Evolutionary conservation across 352 stramenopile species (phyloP), one percentile per base, ranked within the genome.

Genomic region (Phytophthora europaea): DNA sequence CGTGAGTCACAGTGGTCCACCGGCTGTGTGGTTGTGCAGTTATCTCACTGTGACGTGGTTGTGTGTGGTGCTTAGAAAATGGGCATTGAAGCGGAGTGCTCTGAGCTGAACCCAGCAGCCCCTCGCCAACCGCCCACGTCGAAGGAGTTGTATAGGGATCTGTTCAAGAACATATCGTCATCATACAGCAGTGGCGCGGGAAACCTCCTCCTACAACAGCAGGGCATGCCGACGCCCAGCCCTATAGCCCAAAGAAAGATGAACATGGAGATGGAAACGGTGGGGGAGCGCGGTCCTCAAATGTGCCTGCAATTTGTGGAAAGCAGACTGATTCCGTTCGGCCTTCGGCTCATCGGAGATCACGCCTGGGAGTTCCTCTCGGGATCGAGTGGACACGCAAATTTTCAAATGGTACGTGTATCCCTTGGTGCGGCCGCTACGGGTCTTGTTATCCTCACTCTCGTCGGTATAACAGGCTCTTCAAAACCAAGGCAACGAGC

Each of bases 301-400:
- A 86, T 89, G 76, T 81, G 70, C 31, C 73, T 89, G 47, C 78
- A 88, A 43, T 76, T 89, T 61, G 64, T 82, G 12, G 82, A 89
- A 61, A 87, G 73, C 51, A 66, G 64, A 10, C 36, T 72, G 2
- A 55, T 89, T 31, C 82, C 78, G 13, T 87, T 76, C 62, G 66
- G 73, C 18, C 67, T 88, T 10, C 12, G 53, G 18, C 47, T 56
- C 23, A 70, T 88, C 10, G 66, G 73, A 53, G 78, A 88, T 1
- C 67, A 73, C 6, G 76, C 76, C n/a, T 89, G 81, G 79, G 36
- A 81, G 18, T 83, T 83, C 65, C 60, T 89, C n/a, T 70, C 71
- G 23, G 66, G 73, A 0, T 61, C 75, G 7, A 71, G 73, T 7
- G 55, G 36, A 1, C 55, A 79, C 53, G 56, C 52, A 45, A 63